phyloP scores from a whole-genome alignment of 2,329 filamentous ascomycete species.

The Fusarium cyanostomum region DNA sequence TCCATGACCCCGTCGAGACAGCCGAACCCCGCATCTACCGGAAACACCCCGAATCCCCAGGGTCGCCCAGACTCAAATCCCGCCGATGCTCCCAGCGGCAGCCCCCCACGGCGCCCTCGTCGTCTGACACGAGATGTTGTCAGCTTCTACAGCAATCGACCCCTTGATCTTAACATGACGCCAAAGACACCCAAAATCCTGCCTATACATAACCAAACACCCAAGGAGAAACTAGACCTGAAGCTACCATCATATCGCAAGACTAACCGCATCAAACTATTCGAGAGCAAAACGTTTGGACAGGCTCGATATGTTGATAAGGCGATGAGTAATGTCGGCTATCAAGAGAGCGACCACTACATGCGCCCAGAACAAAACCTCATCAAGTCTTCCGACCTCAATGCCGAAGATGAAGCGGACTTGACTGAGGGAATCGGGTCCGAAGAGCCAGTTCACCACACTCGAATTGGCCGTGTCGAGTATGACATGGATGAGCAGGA shows the following conservation, averaged over 20 bases:
- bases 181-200: slow-evolving; percentile 71
- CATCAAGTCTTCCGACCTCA: slow-evolving; percentile 69
- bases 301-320: slow-evolving; percentile 94
- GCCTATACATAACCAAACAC: slow-evolving; percentile 82
- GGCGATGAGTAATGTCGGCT: slow-evolving; percentile 94
- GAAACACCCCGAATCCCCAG: slow-evolving; percentile 55
- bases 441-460: slow-evolving; percentile 46
- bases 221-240: slow-evolving; percentile 81
- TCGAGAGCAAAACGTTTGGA: slow-evolving; percentile 85
- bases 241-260: slow-evolving; percentile 79
- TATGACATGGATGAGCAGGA: slow-evolving; percentile 99
- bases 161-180: slow-evolving; percentile 53
- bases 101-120: slow-evolving; percentile 50
- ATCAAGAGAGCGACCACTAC: slow-evolving; percentile 93
- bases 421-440: slow-evolving; percentile 46
- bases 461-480: slow-evolving; percentile 81
- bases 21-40: slow-evolving; percentile 54
- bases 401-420: slow-evolving; percentile 68
- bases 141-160: slow-evolving; percentile 63
- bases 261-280: slow-evolving; percentile 80
- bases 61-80: slow-evolving; percentile 44
- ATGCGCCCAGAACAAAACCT: slow-evolving; percentile 78
- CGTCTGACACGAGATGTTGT: slow-evolving; percentile 62
- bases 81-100: slow-evolving; percentile 45
- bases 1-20: slow-evolving; percentile 59